Conservation (phyloP, 2,329 filamentous ascomycete genomes). For the Colletotrichum sansevieriae region DNA sequence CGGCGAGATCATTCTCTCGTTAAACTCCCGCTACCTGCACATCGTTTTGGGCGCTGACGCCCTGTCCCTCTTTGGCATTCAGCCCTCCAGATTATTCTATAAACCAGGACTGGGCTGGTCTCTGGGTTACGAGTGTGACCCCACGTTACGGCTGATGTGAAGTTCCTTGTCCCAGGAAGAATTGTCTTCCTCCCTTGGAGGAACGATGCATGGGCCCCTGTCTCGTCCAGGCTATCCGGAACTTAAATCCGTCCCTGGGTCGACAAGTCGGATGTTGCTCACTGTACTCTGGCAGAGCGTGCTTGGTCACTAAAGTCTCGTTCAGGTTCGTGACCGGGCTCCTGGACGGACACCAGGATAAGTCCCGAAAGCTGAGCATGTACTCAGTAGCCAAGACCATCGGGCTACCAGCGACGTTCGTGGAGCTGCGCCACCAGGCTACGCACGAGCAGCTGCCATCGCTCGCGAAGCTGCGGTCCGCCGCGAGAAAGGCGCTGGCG, state of each 20-base stretch:
- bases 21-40: constrained; percentile 3
- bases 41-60: constrained; percentile 6
- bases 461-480: constrained; percentile 77
- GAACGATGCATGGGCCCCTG: background rate
- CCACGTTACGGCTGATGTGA: constrained; percentile 7
- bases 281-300: background rate
- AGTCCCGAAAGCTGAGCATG: constrained; percentile 78
- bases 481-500: constrained; percentile 76
- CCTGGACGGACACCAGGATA: constrained; percentile 79
- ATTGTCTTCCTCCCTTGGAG: background rate
- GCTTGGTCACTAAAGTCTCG: constrained; percentile 2
- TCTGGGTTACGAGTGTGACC: constrained; percentile 29
- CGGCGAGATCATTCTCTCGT: background rate
- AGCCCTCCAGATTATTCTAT: background rate
- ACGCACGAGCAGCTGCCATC: constrained; percentile 90
- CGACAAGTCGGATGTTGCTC: too few species aligned
- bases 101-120: constrained; percentile 7
- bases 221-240: constrained; percentile 5
- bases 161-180: constrained; percentile 22
- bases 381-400: constrained; percentile 77
- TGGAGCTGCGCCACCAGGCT: constrained; percentile 89
- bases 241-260: background rate
- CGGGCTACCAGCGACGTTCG: constrained; percentile 81
- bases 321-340: constrained; percentile 83
- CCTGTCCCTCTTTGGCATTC: constrained; percentile 21